Evolutionary conservation across 768 basidiomycete genomes (phyloP).

Genomic region (Podaxis rugospora): DNA sequence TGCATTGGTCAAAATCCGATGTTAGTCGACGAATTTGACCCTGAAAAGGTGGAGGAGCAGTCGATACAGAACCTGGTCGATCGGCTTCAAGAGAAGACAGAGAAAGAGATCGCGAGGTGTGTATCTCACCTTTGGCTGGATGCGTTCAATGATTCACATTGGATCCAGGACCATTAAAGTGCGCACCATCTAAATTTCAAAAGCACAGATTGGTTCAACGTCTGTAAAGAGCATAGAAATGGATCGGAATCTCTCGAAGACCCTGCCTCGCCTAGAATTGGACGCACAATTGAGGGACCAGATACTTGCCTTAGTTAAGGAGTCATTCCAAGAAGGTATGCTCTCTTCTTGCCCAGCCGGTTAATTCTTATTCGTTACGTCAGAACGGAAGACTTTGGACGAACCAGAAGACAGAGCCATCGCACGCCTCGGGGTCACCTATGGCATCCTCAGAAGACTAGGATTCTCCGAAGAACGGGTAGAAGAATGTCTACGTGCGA

Average conservation of each 20-base stretch:
- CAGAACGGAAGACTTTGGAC: constrained; percentile 37
- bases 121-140: not conserved
- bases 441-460: constrained; percentile 73
- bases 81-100: constrained; percentile 79
- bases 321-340: constrained; percentile 14
- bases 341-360: not conserved
- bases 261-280: constrained; percentile 58
- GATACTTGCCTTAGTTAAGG: constrained; percentile 47
- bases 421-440: constrained; percentile 69
- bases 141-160: not conserved
- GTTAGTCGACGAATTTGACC: not conserved
- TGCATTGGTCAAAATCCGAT: not conserved
- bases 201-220: not conserved
- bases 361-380: not conserved
- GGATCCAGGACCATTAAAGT: constrained; percentile 32
- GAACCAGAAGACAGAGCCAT: constrained; percentile 70
- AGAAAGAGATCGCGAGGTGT: constrained; percentile 79
- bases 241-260: constrained; percentile 70
- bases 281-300: constrained; percentile 54
- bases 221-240: constrained; percentile 67
- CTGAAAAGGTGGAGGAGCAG: constrained; percentile 44
- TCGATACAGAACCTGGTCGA: constrained; percentile 73
- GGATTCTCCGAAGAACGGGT: constrained; percentile 71
- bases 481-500: constrained; percentile 62
- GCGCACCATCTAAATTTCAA: not conserved